Base-by-base conservation (phyloP, 345 rosid genomes). In the Eucalyptus urophylla region DNA sequence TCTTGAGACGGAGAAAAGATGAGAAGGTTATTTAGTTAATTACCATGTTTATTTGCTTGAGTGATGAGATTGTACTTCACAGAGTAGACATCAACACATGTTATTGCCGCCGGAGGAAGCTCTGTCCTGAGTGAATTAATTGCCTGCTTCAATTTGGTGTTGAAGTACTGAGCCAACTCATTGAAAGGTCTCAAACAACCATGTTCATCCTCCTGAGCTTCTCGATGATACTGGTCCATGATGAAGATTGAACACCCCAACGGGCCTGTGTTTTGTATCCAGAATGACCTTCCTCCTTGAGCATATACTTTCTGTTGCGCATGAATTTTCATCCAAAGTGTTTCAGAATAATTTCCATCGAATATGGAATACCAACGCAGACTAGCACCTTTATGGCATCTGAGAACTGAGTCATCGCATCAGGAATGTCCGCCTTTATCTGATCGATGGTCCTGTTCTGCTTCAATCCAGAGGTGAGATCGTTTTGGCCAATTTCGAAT, bases 241-340 rank as follows among this genome's bases (percentile, higher is more conserved):
- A 93, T 90, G 69, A 95, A 96, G 4, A 97, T 93, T 27, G 94
- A 89, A 89, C 99, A 96, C 8, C 99, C 99, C 8, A 95, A 87
- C 8, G 98, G 98, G 24, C 94, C 98, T 10, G 98, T 95, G 87
- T 94, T 97, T 90, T 96, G 99, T 60, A 96, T 91, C 97, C 96
- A 96, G 60, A 97, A 96, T 69, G 92, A 90, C 87, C 97, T 94
- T 51, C 97, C 98, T 87, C 98, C 98, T 92, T 90, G 92, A 56
- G 80, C 91, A 87, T 95, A 95, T 67, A 94, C 86, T 33, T 92
- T 43, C 98, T 95, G 93, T 56, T 85, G 80, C 80, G 3, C 80
- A 40, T 69, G 43, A 69, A 69, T 31, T 69, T 69, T 69, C 43
- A 69, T 69, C 13, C 24, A 9, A 86, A 86, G 25, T 49, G 60